Evolutionary conservation across 768 basidiomycete genomes (phyloP).

Genomic region (Royoungia palumana): DNA sequence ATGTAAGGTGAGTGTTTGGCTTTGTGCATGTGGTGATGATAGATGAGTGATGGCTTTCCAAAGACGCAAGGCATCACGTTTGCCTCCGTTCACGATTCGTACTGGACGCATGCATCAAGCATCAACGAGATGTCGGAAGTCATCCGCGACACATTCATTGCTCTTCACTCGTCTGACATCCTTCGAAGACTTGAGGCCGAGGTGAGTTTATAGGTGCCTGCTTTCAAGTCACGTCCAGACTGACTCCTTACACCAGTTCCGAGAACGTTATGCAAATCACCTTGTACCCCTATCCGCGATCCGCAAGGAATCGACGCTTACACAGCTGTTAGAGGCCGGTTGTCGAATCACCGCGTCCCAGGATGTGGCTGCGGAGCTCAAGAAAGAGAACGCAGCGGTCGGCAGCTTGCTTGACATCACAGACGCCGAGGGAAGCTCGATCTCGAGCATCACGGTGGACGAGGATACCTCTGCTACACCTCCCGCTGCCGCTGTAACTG

Average conservation of each 20-base stretch:
- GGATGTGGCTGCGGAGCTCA: slow-evolving; percentile 35
- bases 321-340: slow-evolving; percentile 44
- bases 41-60: slow-evolving; percentile 8
- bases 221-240: neutral
- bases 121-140: slow-evolving; percentile 86
- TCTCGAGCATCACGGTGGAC: slow-evolving; percentile 24
- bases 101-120: slow-evolving; percentile 92
- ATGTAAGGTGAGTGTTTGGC: slow-evolving; percentile 57
- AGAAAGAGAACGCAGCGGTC: slow-evolving; percentile 22
- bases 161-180: slow-evolving; percentile 85
- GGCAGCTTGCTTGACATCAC: slow-evolving; percentile 36
- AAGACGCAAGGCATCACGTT: slow-evolving; percentile 77
- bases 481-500: neutral
- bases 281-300: slow-evolving; percentile 58
- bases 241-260: slow-evolving; percentile 46
- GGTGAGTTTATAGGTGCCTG: slow-evolving; percentile 39
- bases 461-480: neutral
- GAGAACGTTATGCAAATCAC: slow-evolving; percentile 71
- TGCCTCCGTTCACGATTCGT: slow-evolving; percentile 97
- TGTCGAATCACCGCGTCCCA: slow-evolving; percentile 40
- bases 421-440: slow-evolving; percentile 33
- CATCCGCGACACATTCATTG: slow-evolving; percentile 92
- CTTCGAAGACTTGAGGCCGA: slow-evolving; percentile 69
- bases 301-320: slow-evolving; percentile 34
- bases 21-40: neutral